A percentile compares a stretch with the other conserved stretches of the same genome.
phyloP scores from a whole-genome alignment of 2,329 filamentous ascomycete genomes.

The Zalaria obscura region DNA sequence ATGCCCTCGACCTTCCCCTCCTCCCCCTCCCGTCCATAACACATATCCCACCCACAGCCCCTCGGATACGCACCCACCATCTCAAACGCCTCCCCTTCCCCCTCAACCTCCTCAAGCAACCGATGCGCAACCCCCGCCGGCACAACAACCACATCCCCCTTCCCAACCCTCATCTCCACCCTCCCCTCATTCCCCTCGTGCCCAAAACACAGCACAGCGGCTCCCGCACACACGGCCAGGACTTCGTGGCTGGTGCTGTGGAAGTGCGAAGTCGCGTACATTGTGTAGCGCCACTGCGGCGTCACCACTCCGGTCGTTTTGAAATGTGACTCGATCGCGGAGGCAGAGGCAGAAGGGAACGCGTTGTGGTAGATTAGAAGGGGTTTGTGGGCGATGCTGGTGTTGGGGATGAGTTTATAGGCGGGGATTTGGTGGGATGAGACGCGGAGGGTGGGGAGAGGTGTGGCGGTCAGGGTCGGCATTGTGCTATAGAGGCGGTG shows the following conservation, averaged over 20 bases:
- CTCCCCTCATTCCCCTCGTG: constrained; percentile 45
- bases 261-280: constrained; percentile 53
- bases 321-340: constrained; percentile 43
- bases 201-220: constrained; percentile 50
- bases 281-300: constrained; percentile 55
- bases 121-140: constrained; percentile 53
- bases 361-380: constrained; percentile 51
- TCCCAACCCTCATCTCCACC: constrained; percentile 40
- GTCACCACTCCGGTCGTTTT: constrained; percentile 36
- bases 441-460: constrained; percentile 39
- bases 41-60: constrained; percentile 54
- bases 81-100: constrained; percentile 28
- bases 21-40: constrained; percentile 47
- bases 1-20: constrained; percentile 35
- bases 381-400: constrained; percentile 47
- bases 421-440: constrained; percentile 45
- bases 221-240: constrained; percentile 43
- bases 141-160: constrained; percentile 50
- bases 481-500: constrained; percentile 7
- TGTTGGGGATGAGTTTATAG: constrained; percentile 47
- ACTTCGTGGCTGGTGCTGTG: constrained; percentile 56
- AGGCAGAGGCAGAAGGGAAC: constrained; percentile 29
- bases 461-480: constrained; percentile 17
- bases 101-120: constrained; percentile 38
- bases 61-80: constrained; percentile 55